Evolutionary conservation across 108 stramenopile species (phyloP), one percentile per base, ranked within the genome.

Genomic region (Cyclotella sp.): DNA sequence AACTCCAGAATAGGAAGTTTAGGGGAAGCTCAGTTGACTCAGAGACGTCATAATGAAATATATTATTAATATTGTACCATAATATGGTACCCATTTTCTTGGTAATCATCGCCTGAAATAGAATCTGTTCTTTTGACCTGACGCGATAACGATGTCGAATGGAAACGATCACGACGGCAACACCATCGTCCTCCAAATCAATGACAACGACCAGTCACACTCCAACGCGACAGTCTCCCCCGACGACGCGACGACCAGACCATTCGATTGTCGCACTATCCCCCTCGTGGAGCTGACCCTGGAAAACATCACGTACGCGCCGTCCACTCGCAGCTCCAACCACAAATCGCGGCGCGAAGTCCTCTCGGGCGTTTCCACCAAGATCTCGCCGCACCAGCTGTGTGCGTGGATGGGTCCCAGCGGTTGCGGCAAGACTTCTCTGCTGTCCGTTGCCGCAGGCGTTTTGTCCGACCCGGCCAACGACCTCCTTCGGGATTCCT

Each of bases 391-490:
- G 13, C 86, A 86, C 58, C 28, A 87, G 60, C 59, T 95, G 11
- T 78, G 73, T 19, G 94, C 87, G 9, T 92, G 91, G 91, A 95
- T 95, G 89, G 94, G 94, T 7, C 90, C 94, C 0, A 75, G 72
- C 27, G 94, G 94, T 1, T 72, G 65, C 30, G 94, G 94, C 0
- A 95, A 95, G 57, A 93, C 94, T 0, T 72, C 73, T 16, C 75
- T 95, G 14, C 45, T 87, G 4, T 87, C 84, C 18, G 85, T 93
- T 12, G 90, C 85, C 0, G 93, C 90, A 3, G 87, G 86, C 0
- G 44, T 90, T 54, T 64, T 80, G 0, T 16, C 70, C 3, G 77
- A 83, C 29, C 46, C 67, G 42, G 47, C 42, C 0, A 64, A 81
- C 12, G 87, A 87, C 68, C 63, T 93, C 21, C 45, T 68, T 22